These are phyloP conservation scores for Schwanniomyces occidentalis DNA, from an alignment of 805 yeast genomes.

Conservation along the genomic window DNA sequence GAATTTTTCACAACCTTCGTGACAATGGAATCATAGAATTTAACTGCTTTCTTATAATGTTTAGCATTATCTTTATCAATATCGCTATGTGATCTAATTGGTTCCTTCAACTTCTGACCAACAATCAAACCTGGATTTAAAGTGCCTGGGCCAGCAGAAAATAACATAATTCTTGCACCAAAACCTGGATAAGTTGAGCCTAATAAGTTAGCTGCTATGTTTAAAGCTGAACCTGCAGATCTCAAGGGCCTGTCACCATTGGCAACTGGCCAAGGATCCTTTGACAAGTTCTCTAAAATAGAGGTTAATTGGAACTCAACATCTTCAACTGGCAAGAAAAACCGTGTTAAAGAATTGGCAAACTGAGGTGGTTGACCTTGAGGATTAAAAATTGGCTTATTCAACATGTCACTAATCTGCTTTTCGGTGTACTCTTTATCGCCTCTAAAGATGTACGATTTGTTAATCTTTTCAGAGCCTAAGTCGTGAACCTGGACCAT, in stretches of 20 bases:
- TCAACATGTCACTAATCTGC: conserved; percentile 57
- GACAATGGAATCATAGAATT: conserved; percentile 76
- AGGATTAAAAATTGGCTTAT: conserved; percentile 29
- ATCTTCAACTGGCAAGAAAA: conserved; percentile 69
- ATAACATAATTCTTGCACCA: conserved; percentile 86
- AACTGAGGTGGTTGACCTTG: conserved; percentile 26
- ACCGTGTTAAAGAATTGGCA: conserved; percentile 49
- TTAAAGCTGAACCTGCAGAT: conserved; percentile 90
- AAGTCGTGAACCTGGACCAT: conserved; percentile 89
- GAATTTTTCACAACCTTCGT: conserved; percentile 67
- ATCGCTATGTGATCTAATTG: conserved; percentile 96
- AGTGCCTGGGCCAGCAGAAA: conserved; percentile 95
- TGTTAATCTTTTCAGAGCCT: conserved; percentile 60
- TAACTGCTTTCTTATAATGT: conserved; percentile 82
- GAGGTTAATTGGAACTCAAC: conserved; percentile 83
- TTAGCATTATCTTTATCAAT: conserved; percentile 87
- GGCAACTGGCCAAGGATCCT: conserved; percentile 88
- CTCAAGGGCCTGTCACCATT: conserved; percentile 83
- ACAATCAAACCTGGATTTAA: conserved; percentile 94
- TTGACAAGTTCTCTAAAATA: conserved; percentile 72
- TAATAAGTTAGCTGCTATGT: conserved; percentile 77
- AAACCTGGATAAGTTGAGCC: conserved; percentile 81
- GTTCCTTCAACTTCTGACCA: conserved; percentile 87
- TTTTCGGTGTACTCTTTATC: conserved; percentile 79
- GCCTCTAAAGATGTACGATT: conserved; percentile 84